A percentile compares a stretch with the other conserved stretches of the same genome.
phyloP scores from a whole-genome alignment of 306 rosid species.

The Dalbergia cochinchinensis region DNA sequence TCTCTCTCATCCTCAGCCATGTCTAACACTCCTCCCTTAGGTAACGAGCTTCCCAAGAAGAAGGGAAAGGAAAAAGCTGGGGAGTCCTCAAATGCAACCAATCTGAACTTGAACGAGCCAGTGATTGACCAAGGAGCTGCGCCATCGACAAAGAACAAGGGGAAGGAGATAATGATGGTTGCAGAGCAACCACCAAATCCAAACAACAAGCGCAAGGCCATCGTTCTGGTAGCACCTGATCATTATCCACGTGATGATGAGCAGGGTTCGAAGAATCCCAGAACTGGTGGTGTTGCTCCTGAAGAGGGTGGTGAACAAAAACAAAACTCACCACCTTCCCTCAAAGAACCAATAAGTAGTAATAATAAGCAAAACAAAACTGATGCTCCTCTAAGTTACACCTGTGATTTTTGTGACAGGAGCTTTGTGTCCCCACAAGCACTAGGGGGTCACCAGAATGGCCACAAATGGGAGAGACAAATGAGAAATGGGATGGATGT shows the following conservation, averaged over 20 bases:
- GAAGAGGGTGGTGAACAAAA: background rate
- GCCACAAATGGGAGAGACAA: background rate
- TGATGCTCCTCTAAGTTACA: background rate
- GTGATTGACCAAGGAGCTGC: no score
- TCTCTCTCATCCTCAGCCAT: background rate
- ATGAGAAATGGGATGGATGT: background rate
- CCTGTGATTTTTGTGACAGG: background rate
- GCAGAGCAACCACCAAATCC: background rate
- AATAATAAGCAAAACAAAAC: no score
- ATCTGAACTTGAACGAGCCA: background rate
- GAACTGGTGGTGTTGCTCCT: no score
- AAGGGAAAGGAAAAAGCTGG: background rate
- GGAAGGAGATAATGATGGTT: background rate
- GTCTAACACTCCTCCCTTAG: background rate
- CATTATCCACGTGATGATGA: background rate
- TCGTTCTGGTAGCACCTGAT: background rate
- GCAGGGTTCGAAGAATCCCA: no score
- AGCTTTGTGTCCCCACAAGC: conserved; percentile 20
- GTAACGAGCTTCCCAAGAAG: conserved; percentile 4
- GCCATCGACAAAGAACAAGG: background rate
- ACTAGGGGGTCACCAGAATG: conserved; percentile 32
- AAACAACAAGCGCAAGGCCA: background rate
- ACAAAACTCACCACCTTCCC: background rate
- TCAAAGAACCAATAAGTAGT: background rate
- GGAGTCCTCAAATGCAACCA: background rate